Evolutionary conservation across 1,284 basidiomycete species (phyloP).

Genomic region (Anthracocystis panici-leucophaei): DNA sequence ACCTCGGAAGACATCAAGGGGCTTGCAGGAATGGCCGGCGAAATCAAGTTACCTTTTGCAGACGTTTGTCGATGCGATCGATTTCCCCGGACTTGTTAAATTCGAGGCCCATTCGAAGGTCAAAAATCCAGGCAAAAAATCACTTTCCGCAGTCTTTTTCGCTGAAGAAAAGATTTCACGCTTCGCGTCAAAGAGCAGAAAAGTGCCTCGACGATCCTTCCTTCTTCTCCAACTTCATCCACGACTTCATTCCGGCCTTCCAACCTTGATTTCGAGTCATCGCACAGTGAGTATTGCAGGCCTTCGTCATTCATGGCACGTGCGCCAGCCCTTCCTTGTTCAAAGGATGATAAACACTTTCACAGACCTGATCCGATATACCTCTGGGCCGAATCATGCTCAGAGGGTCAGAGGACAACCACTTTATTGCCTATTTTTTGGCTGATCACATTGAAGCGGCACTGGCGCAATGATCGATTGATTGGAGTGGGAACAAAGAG

Average conservation of each 20-base stretch:
- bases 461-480: background rate
- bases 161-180: background rate
- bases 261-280: constrained; percentile 1
- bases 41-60: background rate
- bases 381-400: constrained; percentile 41
- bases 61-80: background rate
- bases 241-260: constrained; percentile 1
- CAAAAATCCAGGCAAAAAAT: constrained; percentile 11
- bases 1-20: background rate
- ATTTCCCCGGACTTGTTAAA: constrained; percentile 7
- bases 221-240: constrained; percentile 12
- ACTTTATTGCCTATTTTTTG: constrained; percentile 54
- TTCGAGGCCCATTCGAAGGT: background rate
- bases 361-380: constrained; percentile 60
- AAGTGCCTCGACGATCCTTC: background rate
- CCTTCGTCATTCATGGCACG: background rate
- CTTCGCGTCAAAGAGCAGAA: constrained; percentile 5
- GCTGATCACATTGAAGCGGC: constrained; percentile 39
- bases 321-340: constrained; percentile 13
- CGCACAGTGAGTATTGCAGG: constrained; percentile 16
- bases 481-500: background rate
- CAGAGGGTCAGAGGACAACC: constrained; percentile 55
- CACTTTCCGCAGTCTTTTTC: constrained; percentile 38
- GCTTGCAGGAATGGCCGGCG: background rate
- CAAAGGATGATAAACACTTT: constrained; percentile 50